These are phyloP conservation scores for Rutstroemia sp. DNA, from an alignment of 2,329 filamentous ascomycete genomes.

Conservation along the genomic window DNA sequence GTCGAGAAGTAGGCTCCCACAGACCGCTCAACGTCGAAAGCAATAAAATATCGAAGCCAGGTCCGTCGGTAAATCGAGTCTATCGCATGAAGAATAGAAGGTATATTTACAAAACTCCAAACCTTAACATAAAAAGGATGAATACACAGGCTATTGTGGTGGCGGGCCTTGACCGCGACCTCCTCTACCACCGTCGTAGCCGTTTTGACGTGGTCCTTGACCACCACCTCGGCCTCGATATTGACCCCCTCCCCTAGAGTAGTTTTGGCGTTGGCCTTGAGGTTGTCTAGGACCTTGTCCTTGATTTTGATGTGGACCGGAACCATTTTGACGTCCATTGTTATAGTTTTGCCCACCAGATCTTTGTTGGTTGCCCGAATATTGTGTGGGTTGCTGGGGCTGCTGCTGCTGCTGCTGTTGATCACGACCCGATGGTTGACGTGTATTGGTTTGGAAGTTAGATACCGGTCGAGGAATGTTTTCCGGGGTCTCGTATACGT, in stretches of 20 bases:
- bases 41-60: conserved; percentile 15
- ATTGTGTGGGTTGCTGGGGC: conserved; percentile 17
- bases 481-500: conserved; percentile 95
- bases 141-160: conserved; percentile 22
- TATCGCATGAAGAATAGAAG: conserved; percentile 24
- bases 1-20: conserved; percentile 11
- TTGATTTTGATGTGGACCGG: conserved; percentile 22
- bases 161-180: conserved; percentile 26
- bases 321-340: conserved; percentile 23
- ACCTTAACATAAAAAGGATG: conserved; percentile 11
- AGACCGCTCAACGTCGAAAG: conserved; percentile 16
- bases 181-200: conserved; percentile 26
- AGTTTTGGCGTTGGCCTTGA: conserved; percentile 7
- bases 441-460: conserved; percentile 33
- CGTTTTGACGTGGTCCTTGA: conserved; percentile 23
- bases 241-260: conserved; percentile 5
- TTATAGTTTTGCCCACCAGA: conserved; percentile 16
- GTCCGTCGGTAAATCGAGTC: conserved; percentile 20
- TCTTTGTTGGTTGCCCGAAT: conserved; percentile 19
- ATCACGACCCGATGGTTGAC: conserved; percentile 23
- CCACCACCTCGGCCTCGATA: conserved; percentile 21
- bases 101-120: conserved; percentile 30
- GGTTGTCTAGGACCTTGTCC: conserved; percentile 22
- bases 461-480: conserved; percentile 80
- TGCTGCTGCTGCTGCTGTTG: conserved; percentile 9